Percentiles rank a stretch among this genome's conserved stretches.
Conservation (phyloP, 2,329 filamentous ascomycete genomes). For the Scopulariopsis brevicaulis region DNA sequence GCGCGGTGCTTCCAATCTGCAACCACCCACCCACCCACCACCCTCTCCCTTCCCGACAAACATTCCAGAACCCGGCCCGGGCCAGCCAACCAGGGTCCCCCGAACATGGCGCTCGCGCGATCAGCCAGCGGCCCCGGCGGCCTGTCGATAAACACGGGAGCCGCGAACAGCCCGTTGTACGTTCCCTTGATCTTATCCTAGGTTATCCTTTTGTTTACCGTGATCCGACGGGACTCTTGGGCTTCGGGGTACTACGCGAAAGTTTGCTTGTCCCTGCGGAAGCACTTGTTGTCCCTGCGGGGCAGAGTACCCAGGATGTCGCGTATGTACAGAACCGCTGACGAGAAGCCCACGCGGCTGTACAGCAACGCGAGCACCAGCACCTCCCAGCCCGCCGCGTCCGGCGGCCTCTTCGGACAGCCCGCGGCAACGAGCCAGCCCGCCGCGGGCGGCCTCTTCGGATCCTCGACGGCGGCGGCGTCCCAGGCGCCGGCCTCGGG, state of each 20-base stretch:
- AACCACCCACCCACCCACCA: not conserved
- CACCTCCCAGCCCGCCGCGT: not conserved
- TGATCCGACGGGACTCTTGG: not conserved
- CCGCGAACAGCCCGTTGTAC: slow-evolving; percentile 34
- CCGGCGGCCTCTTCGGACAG: not conserved
- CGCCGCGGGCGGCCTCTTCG: slow-evolving; percentile 23
- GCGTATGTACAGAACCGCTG: not conserved
- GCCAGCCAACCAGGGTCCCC: not conserved
- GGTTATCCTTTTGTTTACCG: not conserved
- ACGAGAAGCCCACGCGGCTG: not conserved
- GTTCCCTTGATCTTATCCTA: not conserved
- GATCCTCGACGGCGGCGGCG: slow-evolving; percentile 10
- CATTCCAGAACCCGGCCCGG: not conserved
- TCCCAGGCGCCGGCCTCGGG: slow-evolving; percentile 20
- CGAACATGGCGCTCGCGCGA: slow-evolving; percentile 38
- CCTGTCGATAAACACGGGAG: slow-evolving; percentile 52
- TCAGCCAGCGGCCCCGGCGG: slow-evolving; percentile 45
- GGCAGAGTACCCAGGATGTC: not conserved
- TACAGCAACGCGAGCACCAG: not conserved
- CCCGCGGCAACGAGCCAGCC: slow-evolving; percentile 17
- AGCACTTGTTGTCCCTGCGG: not conserved
- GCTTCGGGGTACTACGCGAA: not conserved
- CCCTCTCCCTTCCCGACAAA: not conserved
- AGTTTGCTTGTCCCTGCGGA: not conserved
- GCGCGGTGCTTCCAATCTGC: not conserved